A percentile compares a stretch with the other conserved stretches of the same genome.
phyloP scores from a whole-genome alignment of 768 basidiomycete genomes.

The Pleurotus eryngii region DNA sequence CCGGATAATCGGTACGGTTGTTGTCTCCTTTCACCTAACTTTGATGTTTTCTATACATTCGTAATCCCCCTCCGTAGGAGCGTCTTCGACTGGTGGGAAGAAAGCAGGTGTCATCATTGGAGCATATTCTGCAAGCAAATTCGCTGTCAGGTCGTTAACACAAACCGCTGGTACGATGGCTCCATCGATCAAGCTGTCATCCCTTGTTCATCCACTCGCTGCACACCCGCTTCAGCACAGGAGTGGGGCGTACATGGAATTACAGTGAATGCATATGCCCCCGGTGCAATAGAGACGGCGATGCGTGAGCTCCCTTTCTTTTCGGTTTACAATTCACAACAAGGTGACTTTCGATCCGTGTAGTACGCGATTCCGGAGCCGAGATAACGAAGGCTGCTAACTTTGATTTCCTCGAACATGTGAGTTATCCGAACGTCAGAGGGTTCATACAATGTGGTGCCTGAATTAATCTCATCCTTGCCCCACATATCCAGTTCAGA shows the following conservation, averaged over 20 bases:
- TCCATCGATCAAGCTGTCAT: neutral
- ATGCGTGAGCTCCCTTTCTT: neutral
- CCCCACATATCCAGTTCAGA: neutral
- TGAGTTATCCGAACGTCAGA: too few species aligned
- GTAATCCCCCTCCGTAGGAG: conserved; percentile 8
- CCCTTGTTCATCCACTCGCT: neutral
- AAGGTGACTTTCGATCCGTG: too few species aligned
- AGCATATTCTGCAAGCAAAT: conserved; percentile 36
- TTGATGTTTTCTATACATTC: neutral
- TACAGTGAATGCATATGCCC: conserved; percentile 18
- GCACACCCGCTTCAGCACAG: neutral
- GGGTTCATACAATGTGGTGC: too few species aligned
- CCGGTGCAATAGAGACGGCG: conserved; percentile 11
- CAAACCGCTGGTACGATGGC: conserved; percentile 30
- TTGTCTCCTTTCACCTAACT: neutral
- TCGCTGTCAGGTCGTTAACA: conserved; percentile 37
- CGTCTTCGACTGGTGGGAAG: conserved; percentile 28
- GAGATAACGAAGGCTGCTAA: too few species aligned
- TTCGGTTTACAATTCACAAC: neutral
- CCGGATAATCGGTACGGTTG: conserved; percentile 22
- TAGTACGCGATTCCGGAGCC: too few species aligned
- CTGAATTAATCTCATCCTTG: too few species aligned
- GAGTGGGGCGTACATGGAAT: conserved; percentile 13
- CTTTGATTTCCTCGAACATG: too few species aligned
- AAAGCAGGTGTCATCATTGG: conserved; percentile 16